Base-by-base conservation (phyloP, 352 stramenopile species). In the Peronosclerospora sorghi region DNA sequence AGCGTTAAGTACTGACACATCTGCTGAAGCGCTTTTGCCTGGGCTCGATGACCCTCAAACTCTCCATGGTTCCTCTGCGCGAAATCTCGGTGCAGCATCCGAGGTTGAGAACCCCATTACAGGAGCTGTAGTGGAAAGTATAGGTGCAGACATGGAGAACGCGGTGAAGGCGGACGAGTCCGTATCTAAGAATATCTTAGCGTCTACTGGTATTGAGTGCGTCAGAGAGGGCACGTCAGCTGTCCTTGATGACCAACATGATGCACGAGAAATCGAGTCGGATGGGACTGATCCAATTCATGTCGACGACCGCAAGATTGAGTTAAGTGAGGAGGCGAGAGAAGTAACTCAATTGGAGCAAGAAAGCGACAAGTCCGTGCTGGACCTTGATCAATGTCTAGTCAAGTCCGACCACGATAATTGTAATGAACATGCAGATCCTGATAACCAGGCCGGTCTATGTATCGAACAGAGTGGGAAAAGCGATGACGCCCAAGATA, bases 171-270 rank as follows among this genome's bases (percentile, higher is more conserved):
- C 43, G 21, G 39, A 43, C 17, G n/a, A 27, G 35, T 9, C 21
- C 21, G 3, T 26, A 26, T 26, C 21, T 26, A 6, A 26, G 21
- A 18, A 21, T 17, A 23, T 26, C 18, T 40, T 21, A 23, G 4
- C 19, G 19, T 34, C 13, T 26, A 8, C 21, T 19, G 21, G 18
- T 40, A 24, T n/a, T 46, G 45, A 36, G 21, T 26, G 21, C 20
- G 40, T n/a, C 18, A 48, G 30, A n/a, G 48, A 51, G n/a, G 24
- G 35, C 1, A 42, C 14, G 5, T 12, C 23, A 45, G 8, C 37
- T 45, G 27, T 14, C 7, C 13, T 15, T 34, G 27, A 24, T 19
- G 21, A 8, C 10, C 18, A 32, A 17, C 24, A 15, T 3, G n/a
- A 40, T 41, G 27, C 35, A 17, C 13, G 30, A 23, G 32, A 35